These are phyloP conservation scores for Kitagawia praeruptora DNA, from an alignment of 129 eudicot genomes.

Conservation along the genomic window DNA sequence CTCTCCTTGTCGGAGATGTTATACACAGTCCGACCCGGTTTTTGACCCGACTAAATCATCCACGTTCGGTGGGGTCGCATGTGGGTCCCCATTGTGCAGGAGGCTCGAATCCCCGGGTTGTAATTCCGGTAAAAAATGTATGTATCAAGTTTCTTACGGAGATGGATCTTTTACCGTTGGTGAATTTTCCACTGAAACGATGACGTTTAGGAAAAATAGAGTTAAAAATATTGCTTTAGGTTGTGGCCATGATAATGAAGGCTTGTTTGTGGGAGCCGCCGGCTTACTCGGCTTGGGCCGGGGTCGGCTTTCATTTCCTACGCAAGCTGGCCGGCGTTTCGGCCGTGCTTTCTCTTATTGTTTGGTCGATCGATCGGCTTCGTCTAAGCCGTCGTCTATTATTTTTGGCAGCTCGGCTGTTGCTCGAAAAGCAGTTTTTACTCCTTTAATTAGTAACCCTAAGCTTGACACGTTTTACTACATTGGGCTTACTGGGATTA, in stretches of 20 bases:
- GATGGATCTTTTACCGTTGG: conserved; percentile 90
- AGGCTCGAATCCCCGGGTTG: conserved; percentile 75
- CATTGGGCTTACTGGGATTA: conserved; percentile 57
- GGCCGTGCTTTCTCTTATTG: conserved; percentile 75
- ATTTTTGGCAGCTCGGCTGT: conserved; percentile 65
- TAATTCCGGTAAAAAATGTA: conserved; percentile 41
- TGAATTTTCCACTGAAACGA: conserved; percentile 79
- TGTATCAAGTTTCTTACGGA: conserved; percentile 86
- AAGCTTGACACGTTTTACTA: conserved; percentile 83
- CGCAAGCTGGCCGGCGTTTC: conserved; percentile 67
- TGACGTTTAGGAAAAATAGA: conserved; percentile 44
- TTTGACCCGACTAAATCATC: conserved; percentile 57
- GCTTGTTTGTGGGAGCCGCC: conserved; percentile 78
- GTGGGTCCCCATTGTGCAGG: conserved; percentile 58
- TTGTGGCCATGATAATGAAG: conserved; percentile 89
- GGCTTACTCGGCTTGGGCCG: conserved; percentile 81
- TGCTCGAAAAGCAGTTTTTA: conserved; percentile 49
- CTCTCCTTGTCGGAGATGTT: conserved; percentile 71
- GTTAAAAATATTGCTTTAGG: conserved; percentile 64
- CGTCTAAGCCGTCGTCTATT: conserved; percentile 64
- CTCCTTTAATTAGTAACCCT: conserved; percentile 69
- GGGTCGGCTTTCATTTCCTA: conserved; percentile 72
- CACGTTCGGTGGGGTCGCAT: conserved; percentile 39
- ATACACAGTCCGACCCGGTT: conserved; percentile 74
- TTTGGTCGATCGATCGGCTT: conserved; percentile 60